Evolutionary conservation across 2,329 filamentous ascomycete genomes (phyloP).

Genomic region (Fusarium sp.): DNA sequence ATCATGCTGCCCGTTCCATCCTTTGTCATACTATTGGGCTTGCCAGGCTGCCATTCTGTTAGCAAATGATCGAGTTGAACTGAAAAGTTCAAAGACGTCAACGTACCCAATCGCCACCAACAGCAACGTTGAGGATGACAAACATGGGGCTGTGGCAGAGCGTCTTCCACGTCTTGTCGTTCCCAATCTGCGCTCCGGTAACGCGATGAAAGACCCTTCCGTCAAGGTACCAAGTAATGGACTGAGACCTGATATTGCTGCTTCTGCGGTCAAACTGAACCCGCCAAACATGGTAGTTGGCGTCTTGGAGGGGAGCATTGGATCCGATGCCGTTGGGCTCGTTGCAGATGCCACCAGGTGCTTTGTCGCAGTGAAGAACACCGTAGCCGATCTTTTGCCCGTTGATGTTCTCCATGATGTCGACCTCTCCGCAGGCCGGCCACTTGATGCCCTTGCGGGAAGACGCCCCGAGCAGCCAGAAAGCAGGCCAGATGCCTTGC

Average conservation of each 20-base stretch:
- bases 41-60: conserved; percentile 53
- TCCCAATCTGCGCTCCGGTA: conserved; percentile 55
- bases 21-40: conserved; percentile 56
- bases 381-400: conserved; percentile 57
- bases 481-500: conserved; percentile 67
- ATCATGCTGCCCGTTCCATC: conserved; percentile 59
- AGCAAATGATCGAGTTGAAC: not conserved
- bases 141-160: conserved; percentile 61
- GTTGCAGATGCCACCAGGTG: conserved; percentile 59
- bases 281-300: conserved; percentile 59
- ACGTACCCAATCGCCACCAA: conserved; percentile 63
- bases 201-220: conserved; percentile 55
- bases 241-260: conserved; percentile 57
- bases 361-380: conserved; percentile 61
- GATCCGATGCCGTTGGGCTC: conserved; percentile 57
- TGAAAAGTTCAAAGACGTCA: not conserved
- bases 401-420: conserved; percentile 66
- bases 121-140: conserved; percentile 64
- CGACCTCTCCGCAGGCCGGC: conserved; percentile 65
- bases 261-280: conserved; percentile 60
- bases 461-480: conserved; percentile 64
- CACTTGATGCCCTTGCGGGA: conserved; percentile 59
- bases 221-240: conserved; percentile 61
- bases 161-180: conserved; percentile 58
- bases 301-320: conserved; percentile 49